Evolutionary conservation across 352 stramenopile species (phyloP).

Genomic region (Pilasporangium apinafurcum): DNA sequence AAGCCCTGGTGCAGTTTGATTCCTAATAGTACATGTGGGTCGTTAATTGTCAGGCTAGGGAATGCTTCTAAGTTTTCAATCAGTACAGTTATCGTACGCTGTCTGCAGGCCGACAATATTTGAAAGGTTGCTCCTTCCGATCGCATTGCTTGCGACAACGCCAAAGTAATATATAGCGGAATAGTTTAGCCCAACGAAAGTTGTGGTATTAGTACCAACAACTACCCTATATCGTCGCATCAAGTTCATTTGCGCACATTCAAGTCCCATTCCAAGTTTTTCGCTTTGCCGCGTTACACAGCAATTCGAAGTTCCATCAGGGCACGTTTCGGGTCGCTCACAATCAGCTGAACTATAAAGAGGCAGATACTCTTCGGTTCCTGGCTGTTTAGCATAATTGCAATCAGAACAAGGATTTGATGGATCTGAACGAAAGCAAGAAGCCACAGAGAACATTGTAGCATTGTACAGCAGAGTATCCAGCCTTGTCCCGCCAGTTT

Average conservation of each 20-base stretch:
- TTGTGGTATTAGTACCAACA: conserved; percentile 23
- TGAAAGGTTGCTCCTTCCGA: conserved; percentile 25
- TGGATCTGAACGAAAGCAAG: conserved; percentile 19
- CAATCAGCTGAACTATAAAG: conserved; percentile 8
- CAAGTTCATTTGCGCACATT: conserved; percentile 15
- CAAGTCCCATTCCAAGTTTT: conserved; percentile 4
- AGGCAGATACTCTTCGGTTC: conserved; percentile 17
- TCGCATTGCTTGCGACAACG: conserved; percentile 34
- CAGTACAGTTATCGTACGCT: conserved; percentile 16
- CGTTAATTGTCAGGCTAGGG: too few species aligned
- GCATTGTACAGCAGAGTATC: conserved; percentile 39
- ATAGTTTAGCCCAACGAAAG: conserved; percentile 32
- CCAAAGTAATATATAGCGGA: conserved; percentile 49
- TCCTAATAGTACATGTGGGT: conserved; percentile 18
- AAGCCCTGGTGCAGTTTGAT: conserved; percentile 25
- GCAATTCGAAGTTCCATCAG: conserved; percentile 29
- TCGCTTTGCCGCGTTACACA: conserved; percentile 25
- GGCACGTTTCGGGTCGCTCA: conserved; percentile 12
- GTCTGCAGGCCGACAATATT: conserved; percentile 22
- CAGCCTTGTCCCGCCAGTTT: conserved; percentile 24
- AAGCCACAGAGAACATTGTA: conserved; percentile 15
- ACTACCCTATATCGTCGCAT: conserved; percentile 11
- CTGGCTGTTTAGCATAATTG: conserved; percentile 14
- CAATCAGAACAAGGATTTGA: conserved; percentile 19
- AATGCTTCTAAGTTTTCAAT: too few species aligned